phyloP scores from a whole-genome alignment of 805 yeast genomes.

The Wickerhamiella australiensis region DNA sequence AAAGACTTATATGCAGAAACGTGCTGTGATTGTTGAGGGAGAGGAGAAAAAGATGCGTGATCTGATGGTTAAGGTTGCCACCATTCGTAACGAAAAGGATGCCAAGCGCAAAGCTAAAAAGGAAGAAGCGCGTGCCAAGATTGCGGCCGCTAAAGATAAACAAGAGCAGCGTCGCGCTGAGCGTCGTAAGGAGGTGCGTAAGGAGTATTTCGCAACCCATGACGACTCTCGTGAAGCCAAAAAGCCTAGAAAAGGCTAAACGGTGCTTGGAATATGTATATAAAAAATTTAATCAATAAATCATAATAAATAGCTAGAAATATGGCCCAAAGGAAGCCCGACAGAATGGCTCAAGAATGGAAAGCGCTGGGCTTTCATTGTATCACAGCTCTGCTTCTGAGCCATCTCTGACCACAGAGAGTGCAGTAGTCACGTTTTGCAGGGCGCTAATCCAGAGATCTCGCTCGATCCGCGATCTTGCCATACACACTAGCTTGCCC shows the following conservation, averaged over 20 bases:
- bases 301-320: not conserved
- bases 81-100: slow-evolving; percentile 77
- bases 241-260: slow-evolving; percentile 20
- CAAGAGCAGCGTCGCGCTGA: slow-evolving; percentile 56
- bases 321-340: too few relatives aligned
- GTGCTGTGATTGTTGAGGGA: slow-evolving; percentile 88
- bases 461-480: slow-evolving; percentile 68
- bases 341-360: too few relatives aligned
- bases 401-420: not conserved
- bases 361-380: too few relatives aligned
- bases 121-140: slow-evolving; percentile 60
- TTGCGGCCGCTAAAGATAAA: slow-evolving; percentile 65
- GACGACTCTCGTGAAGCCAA: slow-evolving; percentile 25
- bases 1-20: slow-evolving; percentile 67
- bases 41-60: slow-evolving; percentile 90
- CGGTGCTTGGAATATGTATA: not conserved
- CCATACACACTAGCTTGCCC: slow-evolving; percentile 57
- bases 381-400: not conserved
- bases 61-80: slow-evolving; percentile 73
- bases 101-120: slow-evolving; percentile 62
- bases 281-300: not conserved
- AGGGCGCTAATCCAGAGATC: slow-evolving; percentile 62
- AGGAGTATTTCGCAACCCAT: slow-evolving; percentile 62
- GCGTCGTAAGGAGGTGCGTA: slow-evolving; percentile 73
- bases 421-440: slow-evolving; percentile 25